Base-by-base conservation (phyloP, 78 protist species). In the Dictyostelium firmibasis region DNA sequence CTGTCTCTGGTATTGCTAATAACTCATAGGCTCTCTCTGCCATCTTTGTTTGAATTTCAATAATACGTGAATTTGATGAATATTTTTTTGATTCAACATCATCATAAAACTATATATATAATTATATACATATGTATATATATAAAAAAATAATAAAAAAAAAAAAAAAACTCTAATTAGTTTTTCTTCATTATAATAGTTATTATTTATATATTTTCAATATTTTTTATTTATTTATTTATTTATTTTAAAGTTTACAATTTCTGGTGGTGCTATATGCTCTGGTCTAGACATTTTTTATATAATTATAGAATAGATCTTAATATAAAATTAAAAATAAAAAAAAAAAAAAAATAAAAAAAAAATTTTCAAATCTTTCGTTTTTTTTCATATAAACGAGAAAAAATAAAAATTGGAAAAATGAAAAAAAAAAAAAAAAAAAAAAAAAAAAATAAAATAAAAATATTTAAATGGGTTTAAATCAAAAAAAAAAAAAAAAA, bases 21-120 rank as follows among this genome's bases (percentile, higher is more conserved):
- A 99, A 95, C 87, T 99, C 99, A 35, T 98, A 20, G 2, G 99
- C 98, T 27, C 99, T 96, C 95, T 97, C 97, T 2, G 99, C 62
- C 98, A 99, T 96, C 31, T 64, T 20, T 29, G 91, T 62, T 95
- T 99, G 99, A 79, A 99, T 94, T 35, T 96, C 96, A 0, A 86
- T 89, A 97, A 98, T 98, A 35, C 99, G 98, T 14, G 98, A 77
- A 88, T 91, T 95, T 47, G 78, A 47, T 31, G 97, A 83, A 47
- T 95, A 95, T 83, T 91, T 87, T 38, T 87, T 69, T 25, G 97
- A 84, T 50, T 91, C 95, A n/a, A 31, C 64, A 13, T 91, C 97
- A 91, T 85, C 91, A 36, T 95, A 95, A 72, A 81, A 95, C 97
- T 95, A 50, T 10, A 16, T 50, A 16, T 50, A 16, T 16, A 16